phyloP scores from a whole-genome alignment of 768 basidiomycete species.

The Tricholoma terreum region DNA sequence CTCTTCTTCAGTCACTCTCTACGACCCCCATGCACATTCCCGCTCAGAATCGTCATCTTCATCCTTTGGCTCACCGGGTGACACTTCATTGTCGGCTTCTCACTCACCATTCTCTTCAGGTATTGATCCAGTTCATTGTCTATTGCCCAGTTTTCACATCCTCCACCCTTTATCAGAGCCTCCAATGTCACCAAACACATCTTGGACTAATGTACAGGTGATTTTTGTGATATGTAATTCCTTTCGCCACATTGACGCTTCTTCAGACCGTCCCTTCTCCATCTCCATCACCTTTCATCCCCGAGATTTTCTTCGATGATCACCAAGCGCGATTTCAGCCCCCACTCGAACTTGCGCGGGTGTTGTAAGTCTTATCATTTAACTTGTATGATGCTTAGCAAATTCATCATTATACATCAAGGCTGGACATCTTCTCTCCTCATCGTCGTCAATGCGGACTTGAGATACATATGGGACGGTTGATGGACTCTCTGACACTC shows the following conservation, averaged over 20 bases:
- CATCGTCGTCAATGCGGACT: conserved; percentile 75
- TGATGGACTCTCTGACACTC: conserved; percentile 57
- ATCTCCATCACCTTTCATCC: conserved; percentile 46
- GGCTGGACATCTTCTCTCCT: conserved; percentile 71
- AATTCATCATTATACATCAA: conserved; percentile 26
- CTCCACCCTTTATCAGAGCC: conserved; percentile 30
- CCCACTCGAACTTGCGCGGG: conserved; percentile 58
- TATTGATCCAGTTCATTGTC: conserved; percentile 20
- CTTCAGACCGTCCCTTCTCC: conserved; percentile 41
- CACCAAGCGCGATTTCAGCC: conserved; percentile 46
- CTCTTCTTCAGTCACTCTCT: conserved; percentile 65
- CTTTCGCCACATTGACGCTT: conserved; percentile 18
- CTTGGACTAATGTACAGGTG: conserved; percentile 45
- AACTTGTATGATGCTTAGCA: conserved; percentile 10
- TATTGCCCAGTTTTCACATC: neutral
- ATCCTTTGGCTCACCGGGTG: conserved; percentile 51
- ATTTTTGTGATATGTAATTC: conserved; percentile 9
- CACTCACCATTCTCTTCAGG: conserved; percentile 61
- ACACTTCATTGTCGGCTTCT: conserved; percentile 48
- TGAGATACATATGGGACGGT: conserved; percentile 62
- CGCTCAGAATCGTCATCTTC: conserved; percentile 56
- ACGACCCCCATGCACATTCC: conserved; percentile 59
- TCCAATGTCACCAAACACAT: conserved; percentile 47
- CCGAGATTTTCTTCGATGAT: conserved; percentile 51
- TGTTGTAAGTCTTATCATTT: conserved; percentile 49